Conservation (phyloP, 2,329 filamentous ascomycete genomes). For the Talaromyces sp. region DNA sequence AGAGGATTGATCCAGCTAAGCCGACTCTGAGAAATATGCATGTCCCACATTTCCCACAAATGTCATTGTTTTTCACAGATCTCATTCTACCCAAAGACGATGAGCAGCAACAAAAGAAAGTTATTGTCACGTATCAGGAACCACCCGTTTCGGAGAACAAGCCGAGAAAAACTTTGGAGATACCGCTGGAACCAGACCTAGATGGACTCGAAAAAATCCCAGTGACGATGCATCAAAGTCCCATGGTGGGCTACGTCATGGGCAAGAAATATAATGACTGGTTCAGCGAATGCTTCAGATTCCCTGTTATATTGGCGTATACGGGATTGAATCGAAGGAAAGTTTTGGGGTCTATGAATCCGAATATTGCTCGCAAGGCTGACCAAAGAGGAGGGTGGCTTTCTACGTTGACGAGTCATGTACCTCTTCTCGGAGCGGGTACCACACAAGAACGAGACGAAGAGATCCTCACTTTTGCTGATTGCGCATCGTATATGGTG, state of each 20-base stretch:
- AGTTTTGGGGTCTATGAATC: constrained; percentile 61
- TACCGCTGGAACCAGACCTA: constrained; percentile 57
- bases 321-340: constrained; percentile 59
- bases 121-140: constrained; percentile 41
- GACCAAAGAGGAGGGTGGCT: constrained; percentile 20
- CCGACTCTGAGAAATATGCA: constrained; percentile 55
- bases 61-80: constrained; percentile 63
- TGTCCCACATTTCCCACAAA: constrained; percentile 55
- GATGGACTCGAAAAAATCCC: constrained; percentile 47
- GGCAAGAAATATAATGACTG: constrained; percentile 58
- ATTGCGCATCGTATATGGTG: constrained; percentile 64
- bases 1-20: not conserved
- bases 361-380: constrained; percentile 30
- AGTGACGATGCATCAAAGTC: constrained; percentile 59
- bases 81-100: constrained; percentile 38
- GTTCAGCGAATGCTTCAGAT: constrained; percentile 67
- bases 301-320: constrained; percentile 60
- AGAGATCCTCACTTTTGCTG: constrained; percentile 65
- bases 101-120: constrained; percentile 26
- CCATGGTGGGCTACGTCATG: constrained; percentile 62
- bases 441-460: constrained; percentile 29
- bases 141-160: constrained; percentile 29
- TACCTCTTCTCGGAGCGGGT: constrained; percentile 2
- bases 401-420: constrained; percentile 18
- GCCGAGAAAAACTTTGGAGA: constrained; percentile 40